Evolutionary conservation across 352 stramenopile genomes (phyloP).

Genomic region (Blastocystis sp.): DNA sequence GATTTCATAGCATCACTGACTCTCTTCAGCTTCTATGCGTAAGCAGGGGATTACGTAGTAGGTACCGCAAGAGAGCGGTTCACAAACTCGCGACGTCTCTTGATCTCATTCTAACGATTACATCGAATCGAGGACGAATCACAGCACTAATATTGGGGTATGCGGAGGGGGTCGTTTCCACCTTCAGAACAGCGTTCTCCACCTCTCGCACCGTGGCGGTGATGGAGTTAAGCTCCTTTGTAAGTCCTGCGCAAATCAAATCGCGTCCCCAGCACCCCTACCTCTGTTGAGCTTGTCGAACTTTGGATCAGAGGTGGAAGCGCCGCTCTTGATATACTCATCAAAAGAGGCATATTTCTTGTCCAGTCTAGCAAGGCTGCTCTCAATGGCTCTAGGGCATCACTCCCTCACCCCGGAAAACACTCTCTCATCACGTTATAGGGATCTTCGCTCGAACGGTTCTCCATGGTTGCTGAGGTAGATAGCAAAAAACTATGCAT

Average conservation of each 20-base stretch:
- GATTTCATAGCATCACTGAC: conserved; percentile 52
- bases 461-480: conserved; percentile 2
- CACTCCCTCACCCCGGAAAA: neutral
- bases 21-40: conserved; percentile 54
- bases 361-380: conserved; percentile 31
- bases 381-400: conserved; percentile 57
- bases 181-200: conserved; percentile 50
- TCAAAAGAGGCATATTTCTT: conserved; percentile 55
- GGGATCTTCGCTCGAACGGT: conserved; percentile 56
- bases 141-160: conserved; percentile 60
- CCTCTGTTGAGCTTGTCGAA: conserved; percentile 59
- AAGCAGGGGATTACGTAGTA: neutral
- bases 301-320: conserved; percentile 56
- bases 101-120: conserved; percentile 29
- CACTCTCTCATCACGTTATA: conserved; percentile 61
- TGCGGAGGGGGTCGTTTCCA: conserved; percentile 28
- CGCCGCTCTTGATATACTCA: conserved; percentile 35
- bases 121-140: neutral
- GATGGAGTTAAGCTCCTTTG: conserved; percentile 55
- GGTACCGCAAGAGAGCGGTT: conserved; percentile 43
- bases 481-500: neutral
- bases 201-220: conserved; percentile 29
- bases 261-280: neutral
- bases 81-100: conserved; percentile 42
- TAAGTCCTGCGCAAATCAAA: neutral